phyloP scores from a whole-genome alignment of 2,329 filamentous ascomycete genomes.

The Colletotrichum simmondsii region DNA sequence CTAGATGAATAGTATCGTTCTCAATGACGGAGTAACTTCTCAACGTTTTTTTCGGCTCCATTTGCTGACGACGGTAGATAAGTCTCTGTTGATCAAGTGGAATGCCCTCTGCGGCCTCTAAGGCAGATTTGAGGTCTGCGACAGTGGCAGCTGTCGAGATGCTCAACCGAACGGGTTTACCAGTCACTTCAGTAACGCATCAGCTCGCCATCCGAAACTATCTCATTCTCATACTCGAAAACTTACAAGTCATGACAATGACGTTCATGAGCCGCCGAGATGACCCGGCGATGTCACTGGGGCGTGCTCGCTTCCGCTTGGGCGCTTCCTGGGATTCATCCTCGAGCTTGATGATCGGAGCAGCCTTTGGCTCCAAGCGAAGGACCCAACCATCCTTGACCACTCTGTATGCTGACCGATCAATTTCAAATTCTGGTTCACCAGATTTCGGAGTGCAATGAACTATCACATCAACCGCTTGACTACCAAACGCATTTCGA shows the following conservation, averaged over 20 bases:
- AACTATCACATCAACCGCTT: neutral
- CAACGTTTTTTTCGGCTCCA: neutral
- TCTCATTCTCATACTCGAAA: no score
- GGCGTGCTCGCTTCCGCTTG: neutral
- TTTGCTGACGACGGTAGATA: no score
- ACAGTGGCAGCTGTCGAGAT: neutral
- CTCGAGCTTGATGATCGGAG: neutral
- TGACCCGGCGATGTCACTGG: neutral
- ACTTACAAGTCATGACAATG: neutral
- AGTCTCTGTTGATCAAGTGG: no score
- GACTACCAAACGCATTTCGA: neutral
- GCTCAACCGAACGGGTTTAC: rapidly evolving
- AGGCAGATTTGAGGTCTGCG: neutral
- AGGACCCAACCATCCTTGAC: neutral
- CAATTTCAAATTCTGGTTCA: neutral
- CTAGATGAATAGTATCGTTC: neutral
- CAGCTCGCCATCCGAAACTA: neutral
- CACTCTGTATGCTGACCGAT: neutral
- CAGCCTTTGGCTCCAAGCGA: neutral
- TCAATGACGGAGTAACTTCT: neutral
- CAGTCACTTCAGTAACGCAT: neutral
- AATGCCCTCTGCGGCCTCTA: no score
- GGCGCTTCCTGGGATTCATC: neutral
- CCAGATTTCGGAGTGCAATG: neutral
- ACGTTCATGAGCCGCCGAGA: neutral